Evolutionary conservation across 176 grass and related monocot species (phyloP).

Genomic region (Leersia perrieri): DNA sequence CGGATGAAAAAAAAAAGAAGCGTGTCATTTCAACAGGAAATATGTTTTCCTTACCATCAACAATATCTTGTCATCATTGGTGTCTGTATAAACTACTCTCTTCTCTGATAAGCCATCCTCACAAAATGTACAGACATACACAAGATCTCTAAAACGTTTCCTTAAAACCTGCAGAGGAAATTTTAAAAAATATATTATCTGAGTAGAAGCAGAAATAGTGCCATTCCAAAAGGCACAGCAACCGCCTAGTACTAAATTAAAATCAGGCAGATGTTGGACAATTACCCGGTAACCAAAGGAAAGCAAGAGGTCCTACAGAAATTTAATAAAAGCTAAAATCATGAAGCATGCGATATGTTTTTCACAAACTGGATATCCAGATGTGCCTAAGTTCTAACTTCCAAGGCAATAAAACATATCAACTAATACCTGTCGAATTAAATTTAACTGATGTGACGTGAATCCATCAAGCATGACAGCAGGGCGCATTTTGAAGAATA

Average conservation of each 20-base stretch:
- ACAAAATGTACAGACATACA: conserved; percentile 60
- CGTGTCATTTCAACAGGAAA: neutral
- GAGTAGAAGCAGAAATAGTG: conserved; percentile 21
- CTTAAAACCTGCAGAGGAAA: conserved; percentile 62
- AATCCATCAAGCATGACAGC: conserved; percentile 74
- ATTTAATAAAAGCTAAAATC: neutral
- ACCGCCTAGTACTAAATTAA: conserved; percentile 19
- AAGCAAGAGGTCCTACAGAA: neutral
- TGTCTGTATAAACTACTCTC: conserved; percentile 75
- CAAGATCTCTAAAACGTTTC: conserved; percentile 70
- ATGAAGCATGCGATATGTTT: neutral
- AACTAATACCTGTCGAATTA: conserved; percentile 74
- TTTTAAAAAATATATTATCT: neutral
- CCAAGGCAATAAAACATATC: conserved; percentile 6
- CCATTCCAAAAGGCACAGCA: conserved; percentile 2
- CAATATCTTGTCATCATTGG: conserved; percentile 53
- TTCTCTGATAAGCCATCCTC: conserved; percentile 51
- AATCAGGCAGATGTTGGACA: conserved; percentile 13
- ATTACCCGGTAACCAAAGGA: neutral
- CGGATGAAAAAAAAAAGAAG: conserved; percentile 3
- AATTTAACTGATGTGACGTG: conserved; percentile 68
- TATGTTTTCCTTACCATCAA: conserved; percentile 57
- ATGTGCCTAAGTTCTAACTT: neutral
- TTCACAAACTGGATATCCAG: conserved; percentile 8
- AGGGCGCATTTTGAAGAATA: conserved; percentile 85